Base-by-base conservation (phyloP, 768 basidiomycete species). In the Kwoniella shandongensis region DNA sequence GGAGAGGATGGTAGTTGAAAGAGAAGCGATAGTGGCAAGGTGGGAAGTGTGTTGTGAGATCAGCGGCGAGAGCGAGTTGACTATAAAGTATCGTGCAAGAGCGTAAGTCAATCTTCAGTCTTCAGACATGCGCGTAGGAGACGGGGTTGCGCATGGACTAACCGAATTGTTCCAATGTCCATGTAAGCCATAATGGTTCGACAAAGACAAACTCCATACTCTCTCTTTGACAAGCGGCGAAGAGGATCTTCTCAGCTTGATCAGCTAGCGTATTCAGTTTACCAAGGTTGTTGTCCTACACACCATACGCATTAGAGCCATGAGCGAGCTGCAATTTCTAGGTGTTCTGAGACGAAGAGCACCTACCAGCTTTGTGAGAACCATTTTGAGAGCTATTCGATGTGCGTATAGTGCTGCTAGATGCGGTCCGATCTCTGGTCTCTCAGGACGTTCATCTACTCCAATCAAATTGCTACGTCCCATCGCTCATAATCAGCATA, bases 131-230 rank as follows among this genome's bases (percentile, higher is more conserved):
- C n/a, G n/a, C n/a, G n/a, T n/a, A n/a, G n/a, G n/a, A n/a, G n/a
- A n/a, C n/a, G n/a, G n/a, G n/a, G n/a, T n/a, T 20, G 25, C n/a
- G 29, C 50, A 20, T 25, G 13, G 44, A 51, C 69, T 15, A 44
- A 70, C 72, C 62, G 36, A 73, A 70, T 18, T 47, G 53, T 22
- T 68, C 63, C 15, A 73, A 23, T 30, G 72, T 70, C 72, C 72
- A 73, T 27, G 66, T 66, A 3, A 59, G 26, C 72, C 72, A 73
- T 30, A 70, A 39, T 26, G 69, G 66, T 18, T 68, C 67, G 6
- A 57, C 50, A 26, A 51, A 53, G 0, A 62, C 59, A 46, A 66
- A 73, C 1, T 62, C 57, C 0, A 35, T 27, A 23, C 53, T 44
- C 32, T 61, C 49, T 20, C 48, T 48, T 23, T 42, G 32, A 25